Percentiles rank a stretch among this genome's conserved stretches.
Evolutionary conservation across 331 rosid genomes (phyloP).

Genomic region (Malus hybrid): DNA sequence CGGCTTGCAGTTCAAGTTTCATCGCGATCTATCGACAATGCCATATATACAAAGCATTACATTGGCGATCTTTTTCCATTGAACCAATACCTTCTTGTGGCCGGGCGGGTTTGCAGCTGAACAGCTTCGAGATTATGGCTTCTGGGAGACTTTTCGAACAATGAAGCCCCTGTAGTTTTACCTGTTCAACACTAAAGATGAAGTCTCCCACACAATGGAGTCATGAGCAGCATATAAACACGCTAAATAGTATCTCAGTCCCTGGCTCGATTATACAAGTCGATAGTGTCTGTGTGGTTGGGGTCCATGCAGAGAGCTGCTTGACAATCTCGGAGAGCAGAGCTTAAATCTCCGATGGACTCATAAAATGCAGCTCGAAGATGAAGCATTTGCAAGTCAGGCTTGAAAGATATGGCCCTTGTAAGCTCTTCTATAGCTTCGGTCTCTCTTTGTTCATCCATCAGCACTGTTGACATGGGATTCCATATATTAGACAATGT

Average conservation of each 20-base stretch:
- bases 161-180: neutral
- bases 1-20: neutral
- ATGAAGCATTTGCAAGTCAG: conserved; percentile 81
- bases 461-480: conserved; percentile 48
- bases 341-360: conserved; percentile 45
- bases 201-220: neutral
- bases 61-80: neutral
- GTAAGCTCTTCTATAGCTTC: conserved; percentile 75
- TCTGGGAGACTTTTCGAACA: neutral
- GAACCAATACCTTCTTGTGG: neutral
- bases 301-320: conserved; percentile 82
- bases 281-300: conserved; percentile 54
- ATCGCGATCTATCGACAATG: neutral
- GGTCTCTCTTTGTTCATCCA: conserved; percentile 77
- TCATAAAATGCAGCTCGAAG: conserved; percentile 79
- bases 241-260: conserved; percentile 8
- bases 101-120: neutral
- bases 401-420: conserved; percentile 68
- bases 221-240: neutral
- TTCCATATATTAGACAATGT: conserved; percentile 20
- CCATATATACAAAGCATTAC: neutral
- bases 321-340: conserved; percentile 60
- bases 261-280: conserved; percentile 44
- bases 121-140: neutral
- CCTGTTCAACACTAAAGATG: neutral